These are phyloP conservation scores for Thelonectria blattea DNA, from an alignment of 2,329 filamentous ascomycete species.

Conservation along the genomic window DNA sequence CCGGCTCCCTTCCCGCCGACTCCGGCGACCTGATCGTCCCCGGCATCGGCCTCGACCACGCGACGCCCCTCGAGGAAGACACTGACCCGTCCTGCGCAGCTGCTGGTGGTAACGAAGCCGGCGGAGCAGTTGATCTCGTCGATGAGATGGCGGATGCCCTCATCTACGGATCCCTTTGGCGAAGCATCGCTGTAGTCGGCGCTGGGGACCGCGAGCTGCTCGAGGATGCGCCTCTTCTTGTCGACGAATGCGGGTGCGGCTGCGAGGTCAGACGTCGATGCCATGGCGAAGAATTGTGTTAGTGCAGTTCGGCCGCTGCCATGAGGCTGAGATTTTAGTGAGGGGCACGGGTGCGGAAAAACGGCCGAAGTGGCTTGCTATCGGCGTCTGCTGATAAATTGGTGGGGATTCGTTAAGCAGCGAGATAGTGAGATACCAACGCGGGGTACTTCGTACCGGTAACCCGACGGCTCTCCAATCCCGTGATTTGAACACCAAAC, in stretches of 20 bases:
- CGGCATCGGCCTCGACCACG: slow-evolving; percentile 26
- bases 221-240: slow-evolving; percentile 77
- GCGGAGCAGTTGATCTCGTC: slow-evolving; percentile 75
- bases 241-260: slow-evolving; percentile 52
- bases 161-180: slow-evolving; percentile 87
- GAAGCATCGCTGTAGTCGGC: slow-evolving; percentile 81
- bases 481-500: slow-evolving; percentile 35
- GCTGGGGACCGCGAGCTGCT: slow-evolving; percentile 70
- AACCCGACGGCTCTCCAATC: slow-evolving; percentile 11
- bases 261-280: slow-evolving; percentile 33
- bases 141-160: slow-evolving; percentile 77
- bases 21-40: slow-evolving; percentile 54
- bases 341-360: slow-evolving; percentile 17
- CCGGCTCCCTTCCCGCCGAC: slow-evolving; percentile 86
- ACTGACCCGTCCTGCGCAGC: slow-evolving; percentile 85
- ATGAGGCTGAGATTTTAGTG: slow-evolving; percentile 34
- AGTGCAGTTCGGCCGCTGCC: slow-evolving; percentile 12
- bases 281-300: slow-evolving; percentile 34
- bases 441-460: slow-evolving; percentile 38
- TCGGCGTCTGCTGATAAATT: slow-evolving; percentile 1
- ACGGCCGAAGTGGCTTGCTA: slow-evolving; percentile 20
- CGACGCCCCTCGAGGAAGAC: slow-evolving; percentile 85
- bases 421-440: slow-evolving; percentile 11
- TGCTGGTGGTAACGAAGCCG: slow-evolving; percentile 89
- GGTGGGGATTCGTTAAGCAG: slow-evolving; percentile 21